Base-by-base conservation (phyloP, 495 filamentous ascomycete species). In the Geopyxis carbonaria region DNA sequence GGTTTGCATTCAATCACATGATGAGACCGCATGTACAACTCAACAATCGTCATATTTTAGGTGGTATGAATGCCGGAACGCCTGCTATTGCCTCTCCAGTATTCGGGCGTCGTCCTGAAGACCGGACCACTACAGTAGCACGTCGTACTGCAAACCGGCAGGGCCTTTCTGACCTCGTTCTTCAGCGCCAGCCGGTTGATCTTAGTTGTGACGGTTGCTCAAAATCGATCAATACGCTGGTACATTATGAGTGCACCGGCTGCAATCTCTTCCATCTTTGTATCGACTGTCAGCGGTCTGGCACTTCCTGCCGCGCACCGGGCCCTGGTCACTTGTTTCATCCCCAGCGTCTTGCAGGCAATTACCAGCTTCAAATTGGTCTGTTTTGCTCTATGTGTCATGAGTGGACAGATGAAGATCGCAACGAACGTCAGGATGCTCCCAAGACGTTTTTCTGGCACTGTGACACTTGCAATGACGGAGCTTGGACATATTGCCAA, bases 301-400 rank as follows among this genome's bases (percentile, higher is more conserved):
- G 28, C 2, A 19, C 3, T n/a, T 8, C 8, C 1, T 41, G 38
- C 14, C 25, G 28, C 1, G 22, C 22, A 7, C 24, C 2, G 2
- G 15, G 1, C 5, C 24, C 2, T 2, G 15, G 1, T 4, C 36
- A 39, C n/a, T 1, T 2, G 5, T 8, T 27, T 8, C 22, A 7
- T 1, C 13, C n/a, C n/a, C n/a, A n/a, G n/a, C n/a, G n/a, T n/a
- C n/a, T n/a, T n/a, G n/a, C n/a, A n/a, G 1, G 34, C 40, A 5
- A 31, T 25, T 31, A 16, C 3, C 31, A 39, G 7, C 18, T 45
- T 2, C 30, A 47, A 31, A 15, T 27, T 3, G 50, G 50, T 9
- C 8, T 45, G 2, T 53, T 53, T 30, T 53, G 50, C 29, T 43
- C 36, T 3, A 21, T 47, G 36, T 53, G 50, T 29, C 44, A 48